These are phyloP conservation scores for Grosmannia huntii DNA, from an alignment of 2,329 filamentous ascomycete species.

Conservation along the genomic window DNA sequence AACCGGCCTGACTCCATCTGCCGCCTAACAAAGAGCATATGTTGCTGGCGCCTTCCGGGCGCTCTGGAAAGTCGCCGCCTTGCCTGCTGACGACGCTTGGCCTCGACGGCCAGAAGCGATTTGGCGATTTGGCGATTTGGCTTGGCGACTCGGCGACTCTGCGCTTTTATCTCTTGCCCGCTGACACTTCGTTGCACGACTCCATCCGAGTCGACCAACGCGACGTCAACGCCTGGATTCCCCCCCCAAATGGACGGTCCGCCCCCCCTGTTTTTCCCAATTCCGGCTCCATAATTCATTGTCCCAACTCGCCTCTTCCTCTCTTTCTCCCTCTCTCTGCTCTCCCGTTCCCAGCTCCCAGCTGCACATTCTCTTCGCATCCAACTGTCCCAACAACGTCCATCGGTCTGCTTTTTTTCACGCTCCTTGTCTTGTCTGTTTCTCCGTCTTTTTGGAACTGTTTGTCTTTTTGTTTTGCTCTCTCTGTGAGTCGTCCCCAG, in stretches of 20 bases:
- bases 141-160: too few species aligned
- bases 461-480: background rate
- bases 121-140: too few species aligned
- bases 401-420: background rate
- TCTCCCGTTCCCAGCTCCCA: background rate
- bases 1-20: too few species aligned
- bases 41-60: background rate
- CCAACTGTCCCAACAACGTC: background rate
- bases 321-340: background rate
- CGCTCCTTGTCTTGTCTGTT: background rate
- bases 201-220: background rate
- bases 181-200: background rate
- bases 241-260: background rate
- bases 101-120: background rate
- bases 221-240: background rate
- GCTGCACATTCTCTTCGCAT: background rate
- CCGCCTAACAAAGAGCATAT: background rate
- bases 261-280: background rate
- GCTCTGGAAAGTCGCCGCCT: too few species aligned
- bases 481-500: background rate
- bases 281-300: background rate
- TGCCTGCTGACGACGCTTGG: background rate
- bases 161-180: background rate
- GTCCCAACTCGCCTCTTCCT: background rate
- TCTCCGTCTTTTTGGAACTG: background rate